Percentiles rank a stretch among this genome's conserved stretches.
Conservation (phyloP, 2,329 filamentous ascomycete genomes). For the Penicillium sclerotiorum region DNA sequence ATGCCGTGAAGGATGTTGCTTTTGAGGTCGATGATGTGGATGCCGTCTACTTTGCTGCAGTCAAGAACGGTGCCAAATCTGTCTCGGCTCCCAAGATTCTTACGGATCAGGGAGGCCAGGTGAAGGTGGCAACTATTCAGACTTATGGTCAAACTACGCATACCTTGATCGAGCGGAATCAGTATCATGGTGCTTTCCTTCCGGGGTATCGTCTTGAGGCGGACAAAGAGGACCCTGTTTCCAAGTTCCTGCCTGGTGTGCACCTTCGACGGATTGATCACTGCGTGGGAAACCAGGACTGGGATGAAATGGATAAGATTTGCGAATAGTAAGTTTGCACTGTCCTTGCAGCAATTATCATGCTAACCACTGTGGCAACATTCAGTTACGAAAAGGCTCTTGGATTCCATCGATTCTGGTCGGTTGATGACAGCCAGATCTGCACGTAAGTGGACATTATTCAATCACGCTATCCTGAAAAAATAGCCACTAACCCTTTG, state of each 20-base stretch:
- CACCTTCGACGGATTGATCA: slow-evolving; percentile 81
- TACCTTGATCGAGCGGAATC: slow-evolving; percentile 74
- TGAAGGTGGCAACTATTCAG: slow-evolving; percentile 76
- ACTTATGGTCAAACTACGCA: slow-evolving; percentile 97
- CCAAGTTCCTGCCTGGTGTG: slow-evolving; percentile 61
- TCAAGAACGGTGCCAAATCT: slow-evolving; percentile 52
- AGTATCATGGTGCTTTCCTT: slow-evolving; percentile 76
- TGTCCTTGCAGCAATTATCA: not conserved
- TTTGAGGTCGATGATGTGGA: slow-evolving; percentile 92
- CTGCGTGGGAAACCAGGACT: slow-evolving; percentile 96
- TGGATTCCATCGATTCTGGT: slow-evolving; percentile 96
- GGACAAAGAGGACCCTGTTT: slow-evolving; percentile 48
- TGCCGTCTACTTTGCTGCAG: slow-evolving; percentile 74
- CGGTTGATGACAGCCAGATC: slow-evolving; percentile 89
- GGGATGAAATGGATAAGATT: slow-evolving; percentile 77
- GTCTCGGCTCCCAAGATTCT: slow-evolving; percentile 57
- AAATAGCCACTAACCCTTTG: not conserved
- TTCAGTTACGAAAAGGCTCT: slow-evolving; percentile 81
- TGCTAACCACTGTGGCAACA: slow-evolving; percentile 10
- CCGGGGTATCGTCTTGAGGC: slow-evolving; percentile 71
- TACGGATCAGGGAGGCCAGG: slow-evolving; percentile 64
- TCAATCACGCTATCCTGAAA: not conserved
- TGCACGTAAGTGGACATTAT: slow-evolving; percentile 56
- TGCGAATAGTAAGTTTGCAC: slow-evolving; percentile 58
- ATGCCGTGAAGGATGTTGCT: slow-evolving; percentile 92